Percentiles rank a stretch among this genome's conserved stretches.
These are phyloP conservation scores for Dendrobium officinale DNA, from an alignment of 106 monocot genomes.

Conservation along the genomic window DNA sequence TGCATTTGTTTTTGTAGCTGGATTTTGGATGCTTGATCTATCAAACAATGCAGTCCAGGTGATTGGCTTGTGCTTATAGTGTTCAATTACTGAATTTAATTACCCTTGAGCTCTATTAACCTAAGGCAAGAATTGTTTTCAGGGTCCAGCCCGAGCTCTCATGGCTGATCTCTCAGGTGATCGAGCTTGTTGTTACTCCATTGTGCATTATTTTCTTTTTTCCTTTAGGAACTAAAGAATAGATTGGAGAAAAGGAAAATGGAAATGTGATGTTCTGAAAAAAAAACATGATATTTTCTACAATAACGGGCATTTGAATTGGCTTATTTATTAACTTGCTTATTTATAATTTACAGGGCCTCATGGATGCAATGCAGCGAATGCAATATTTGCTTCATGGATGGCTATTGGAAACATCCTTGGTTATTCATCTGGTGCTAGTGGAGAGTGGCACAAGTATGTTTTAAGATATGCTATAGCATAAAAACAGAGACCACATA, in stretches of 20 bases:
- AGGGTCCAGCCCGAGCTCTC: slow-evolving; percentile 96
- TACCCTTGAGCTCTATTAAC: not conserved
- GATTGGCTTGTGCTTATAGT: slow-evolving; percentile 2
- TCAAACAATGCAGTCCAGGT: slow-evolving; percentile 95
- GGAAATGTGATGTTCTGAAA: not conserved
- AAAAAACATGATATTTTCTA: not conserved
- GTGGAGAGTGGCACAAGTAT: slow-evolving; percentile 80
- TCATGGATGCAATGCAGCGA: slow-evolving; percentile 58
- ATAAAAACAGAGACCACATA: not conserved
- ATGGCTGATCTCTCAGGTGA: slow-evolving; percentile 94
- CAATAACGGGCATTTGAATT: not conserved
- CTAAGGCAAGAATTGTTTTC: not conserved
- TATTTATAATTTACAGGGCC: slow-evolving; percentile 26
- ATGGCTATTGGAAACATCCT: slow-evolving; percentile 98
- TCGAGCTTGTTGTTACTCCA: not conserved
- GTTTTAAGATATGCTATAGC: not conserved
- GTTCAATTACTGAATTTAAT: not conserved
- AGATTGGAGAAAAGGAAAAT: not conserved
- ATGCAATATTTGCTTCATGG: slow-evolving; percentile 96
- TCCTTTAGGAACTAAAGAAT: not conserved
- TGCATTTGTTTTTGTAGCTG: slow-evolving; percentile 69
- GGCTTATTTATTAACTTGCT: not conserved
- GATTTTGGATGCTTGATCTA: slow-evolving; percentile 95
- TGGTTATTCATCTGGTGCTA: slow-evolving; percentile 91
- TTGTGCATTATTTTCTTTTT: not conserved